Percentiles rank a stretch among this genome's conserved stretches.
phyloP scores from a whole-genome alignment of 176 grass and related monocot species.

The Carex myosuroides region DNA sequence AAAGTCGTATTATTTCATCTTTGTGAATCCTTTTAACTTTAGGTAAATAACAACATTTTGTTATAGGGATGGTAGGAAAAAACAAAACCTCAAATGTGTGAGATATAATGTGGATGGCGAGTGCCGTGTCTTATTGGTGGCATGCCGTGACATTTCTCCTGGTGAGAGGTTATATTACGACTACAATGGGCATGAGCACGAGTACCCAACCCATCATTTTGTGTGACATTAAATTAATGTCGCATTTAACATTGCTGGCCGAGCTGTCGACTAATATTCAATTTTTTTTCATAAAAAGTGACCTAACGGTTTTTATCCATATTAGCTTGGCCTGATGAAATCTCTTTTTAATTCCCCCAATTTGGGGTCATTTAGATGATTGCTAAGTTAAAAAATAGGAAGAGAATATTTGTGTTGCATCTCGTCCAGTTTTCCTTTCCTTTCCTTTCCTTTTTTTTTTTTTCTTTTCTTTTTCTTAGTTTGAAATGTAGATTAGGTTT shows the following conservation, averaged over 20 bases:
- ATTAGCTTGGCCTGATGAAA: slow-evolving; percentile 8
- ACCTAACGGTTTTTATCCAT: background rate
- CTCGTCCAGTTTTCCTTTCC: background rate
- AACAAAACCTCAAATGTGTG: slow-evolving; percentile 87
- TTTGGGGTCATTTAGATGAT: slow-evolving; percentile 16
- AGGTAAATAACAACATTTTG: slow-evolving; percentile 8
- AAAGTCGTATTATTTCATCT: background rate
- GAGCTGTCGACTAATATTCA: background rate
- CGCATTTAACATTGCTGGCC: background rate
- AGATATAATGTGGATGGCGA: slow-evolving; percentile 72
- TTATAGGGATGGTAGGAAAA: slow-evolving; percentile 85
- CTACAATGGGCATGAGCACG: slow-evolving; percentile 87
- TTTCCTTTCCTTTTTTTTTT: background rate
- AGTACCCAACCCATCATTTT: slow-evolving; percentile 85
- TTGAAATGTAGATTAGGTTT: background rate
- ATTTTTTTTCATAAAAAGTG: slow-evolving; percentile 6
- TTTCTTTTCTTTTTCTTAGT: background rate
- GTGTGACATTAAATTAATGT: slow-evolving; percentile 29
- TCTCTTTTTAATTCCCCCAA: slow-evolving; percentile 17
- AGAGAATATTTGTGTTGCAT: background rate
- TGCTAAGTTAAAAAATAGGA: background rate
- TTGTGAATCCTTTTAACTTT: background rate
- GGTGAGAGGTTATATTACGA: slow-evolving; percentile 95
- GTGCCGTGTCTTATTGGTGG: slow-evolving; percentile 74
- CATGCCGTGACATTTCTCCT: slow-evolving; percentile 71